Conservation (phyloP, 768 basidiomycete genomes). For the Cubamyces lactineus region DNA sequence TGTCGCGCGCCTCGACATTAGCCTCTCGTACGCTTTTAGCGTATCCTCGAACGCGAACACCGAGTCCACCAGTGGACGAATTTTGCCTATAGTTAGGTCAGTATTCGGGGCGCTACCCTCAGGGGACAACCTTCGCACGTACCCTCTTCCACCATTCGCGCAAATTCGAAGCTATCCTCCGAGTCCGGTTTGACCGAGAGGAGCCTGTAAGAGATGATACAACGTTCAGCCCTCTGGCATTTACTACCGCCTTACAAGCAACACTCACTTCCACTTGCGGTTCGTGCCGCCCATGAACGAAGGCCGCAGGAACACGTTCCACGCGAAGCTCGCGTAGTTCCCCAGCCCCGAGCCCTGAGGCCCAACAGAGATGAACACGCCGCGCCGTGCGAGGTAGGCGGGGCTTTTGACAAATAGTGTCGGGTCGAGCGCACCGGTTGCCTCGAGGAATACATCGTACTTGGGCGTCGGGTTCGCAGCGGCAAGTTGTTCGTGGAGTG, state of each 20-base stretch:
- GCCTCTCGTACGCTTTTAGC: constrained; percentile 61
- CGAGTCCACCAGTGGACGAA: constrained; percentile 63
- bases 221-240: background rate
- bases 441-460: constrained; percentile 64
- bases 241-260: background rate
- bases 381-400: constrained; percentile 57
- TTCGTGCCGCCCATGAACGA: constrained; percentile 56
- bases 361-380: constrained; percentile 57
- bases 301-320: constrained; percentile 45
- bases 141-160: constrained; percentile 34
- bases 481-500: constrained; percentile 50
- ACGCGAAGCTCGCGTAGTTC: constrained; percentile 38
- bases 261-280: constrained; percentile 49
- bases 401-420: constrained; percentile 52
- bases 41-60: constrained; percentile 59
- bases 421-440: constrained; percentile 52
- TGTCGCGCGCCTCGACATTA: constrained; percentile 56
- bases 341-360: constrained; percentile 41
- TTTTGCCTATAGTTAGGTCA: constrained; percentile 40
- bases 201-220: constrained; percentile 33
- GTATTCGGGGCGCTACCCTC: too few relatives aligned
- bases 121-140: background rate
- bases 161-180: constrained; percentile 37
- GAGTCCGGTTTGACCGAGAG: constrained; percentile 37
- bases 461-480: constrained; percentile 50